phyloP scores from a whole-genome alignment of 108 stramenopile species.

The Skeletonema grethae region DNA sequence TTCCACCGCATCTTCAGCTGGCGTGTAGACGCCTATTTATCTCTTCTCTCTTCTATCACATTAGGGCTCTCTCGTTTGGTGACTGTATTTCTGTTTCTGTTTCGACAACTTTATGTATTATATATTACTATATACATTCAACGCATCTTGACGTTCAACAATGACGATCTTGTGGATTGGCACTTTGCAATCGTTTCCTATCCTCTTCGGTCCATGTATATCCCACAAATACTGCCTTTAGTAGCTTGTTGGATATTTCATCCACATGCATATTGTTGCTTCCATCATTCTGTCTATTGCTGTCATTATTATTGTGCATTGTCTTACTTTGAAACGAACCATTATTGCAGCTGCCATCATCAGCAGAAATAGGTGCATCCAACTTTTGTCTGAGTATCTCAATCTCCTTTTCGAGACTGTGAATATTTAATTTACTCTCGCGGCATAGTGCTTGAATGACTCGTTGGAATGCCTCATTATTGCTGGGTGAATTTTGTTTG shows the following conservation, averaged over 20 bases:
- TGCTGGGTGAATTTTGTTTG: not conserved
- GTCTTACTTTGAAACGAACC: not conserved
- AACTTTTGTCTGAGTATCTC: constrained; percentile 5
- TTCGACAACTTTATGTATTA: not conserved
- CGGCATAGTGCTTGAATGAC: not conserved
- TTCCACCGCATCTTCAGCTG: too few species aligned
- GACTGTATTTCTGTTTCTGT: not conserved
- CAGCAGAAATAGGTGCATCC: not conserved
- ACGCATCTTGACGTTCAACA: not conserved
- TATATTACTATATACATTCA: not conserved
- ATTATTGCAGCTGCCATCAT: not conserved
- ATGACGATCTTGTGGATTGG: constrained; percentile 14
- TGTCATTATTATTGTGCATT: not conserved
- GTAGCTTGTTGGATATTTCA: constrained; percentile 1
- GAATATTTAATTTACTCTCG: constrained; percentile 23
- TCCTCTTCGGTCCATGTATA: constrained; percentile 17
- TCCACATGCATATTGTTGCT: not conserved
- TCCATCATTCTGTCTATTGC: not conserved
- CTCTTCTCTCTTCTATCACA: too few species aligned
- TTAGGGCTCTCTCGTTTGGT: too few species aligned
- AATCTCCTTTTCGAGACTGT: constrained; percentile 19
- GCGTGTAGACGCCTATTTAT: too few species aligned
- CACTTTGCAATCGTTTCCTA: constrained; percentile 19
- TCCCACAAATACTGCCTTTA: constrained; percentile 22
- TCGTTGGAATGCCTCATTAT: not conserved